Percentiles rank a stretch among this genome's conserved stretches.
These are phyloP conservation scores for Triticum dicoccoides DNA, from an alignment of 176 grass and related monocot species.

Conservation along the genomic window DNA sequence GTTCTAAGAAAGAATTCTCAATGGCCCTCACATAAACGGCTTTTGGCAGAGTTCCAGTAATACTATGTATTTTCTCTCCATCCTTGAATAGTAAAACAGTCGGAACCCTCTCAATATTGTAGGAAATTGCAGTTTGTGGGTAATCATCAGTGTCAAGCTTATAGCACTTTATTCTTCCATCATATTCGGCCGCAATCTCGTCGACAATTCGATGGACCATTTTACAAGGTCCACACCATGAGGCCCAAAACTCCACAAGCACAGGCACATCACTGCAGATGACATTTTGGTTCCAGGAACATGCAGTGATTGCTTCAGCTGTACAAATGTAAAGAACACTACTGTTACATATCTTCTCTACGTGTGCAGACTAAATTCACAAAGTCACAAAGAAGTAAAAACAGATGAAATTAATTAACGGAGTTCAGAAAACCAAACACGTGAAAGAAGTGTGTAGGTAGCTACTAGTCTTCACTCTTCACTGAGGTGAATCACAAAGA, in stretches of 20 bases:
- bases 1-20: constrained; percentile 65
- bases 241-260: constrained; percentile 88
- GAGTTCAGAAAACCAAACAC: background rate
- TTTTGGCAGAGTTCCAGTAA: constrained; percentile 84
- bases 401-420: background rate
- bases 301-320: constrained; percentile 80
- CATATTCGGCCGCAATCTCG: constrained; percentile 79
- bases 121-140: constrained; percentile 55
- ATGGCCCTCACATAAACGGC: constrained; percentile 79
- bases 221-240: constrained; percentile 87
- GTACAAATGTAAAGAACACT: constrained; percentile 32
- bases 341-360: constrained; percentile 24
- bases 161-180: constrained; percentile 74
- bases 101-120: constrained; percentile 63
- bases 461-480: constrained; percentile 15
- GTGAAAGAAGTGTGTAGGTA: background rate
- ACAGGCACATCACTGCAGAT: constrained; percentile 78
- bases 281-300: constrained; percentile 72
- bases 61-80: constrained; percentile 73
- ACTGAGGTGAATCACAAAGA: background rate
- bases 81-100: constrained; percentile 90
- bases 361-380: background rate
- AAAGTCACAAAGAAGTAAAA: background rate
- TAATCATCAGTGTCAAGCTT: constrained; percentile 79
- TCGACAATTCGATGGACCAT: constrained; percentile 68